These are phyloP conservation scores for Viridothelium virens DNA, from an alignment of 495 filamentous ascomycete genomes.

Conservation along the genomic window DNA sequence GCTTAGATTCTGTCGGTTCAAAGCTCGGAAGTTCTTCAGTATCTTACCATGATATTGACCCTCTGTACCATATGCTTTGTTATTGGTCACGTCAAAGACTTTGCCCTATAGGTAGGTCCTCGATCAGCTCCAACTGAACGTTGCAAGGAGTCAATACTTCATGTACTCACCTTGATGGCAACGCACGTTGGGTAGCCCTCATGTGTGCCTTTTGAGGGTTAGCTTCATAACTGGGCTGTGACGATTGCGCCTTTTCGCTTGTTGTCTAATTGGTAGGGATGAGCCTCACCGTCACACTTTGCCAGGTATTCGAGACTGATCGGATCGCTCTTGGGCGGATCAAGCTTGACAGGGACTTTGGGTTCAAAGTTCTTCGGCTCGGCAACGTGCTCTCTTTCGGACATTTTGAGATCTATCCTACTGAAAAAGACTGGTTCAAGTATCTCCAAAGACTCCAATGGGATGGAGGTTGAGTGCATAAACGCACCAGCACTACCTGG, in stretches of 20 bases:
- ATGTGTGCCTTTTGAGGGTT: conserved; percentile 43
- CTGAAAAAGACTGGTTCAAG: background rate
- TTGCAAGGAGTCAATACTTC: background rate
- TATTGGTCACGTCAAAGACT: conserved; percentile 88
- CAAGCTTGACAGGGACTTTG: conserved; percentile 70
- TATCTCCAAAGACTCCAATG: background rate
- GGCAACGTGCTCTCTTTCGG: conserved; percentile 12
- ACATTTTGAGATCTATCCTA: conserved; percentile 18
- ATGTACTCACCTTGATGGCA: conserved; percentile 63
- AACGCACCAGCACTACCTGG: background rate
- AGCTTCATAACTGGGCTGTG: conserved; percentile 8
- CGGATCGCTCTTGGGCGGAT: conserved; percentile 79
- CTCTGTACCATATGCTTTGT: conserved; percentile 72
- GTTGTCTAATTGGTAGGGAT: background rate
- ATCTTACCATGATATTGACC: conserved; percentile 75
- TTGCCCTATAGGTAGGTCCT: conserved; percentile 49
- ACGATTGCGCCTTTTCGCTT: background rate
- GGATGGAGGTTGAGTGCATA: background rate
- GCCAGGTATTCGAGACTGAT: conserved; percentile 68
- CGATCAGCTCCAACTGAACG: conserved; percentile 1
- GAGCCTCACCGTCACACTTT: conserved; percentile 66
- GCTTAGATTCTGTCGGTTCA: conserved; percentile 3
- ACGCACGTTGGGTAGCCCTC: conserved; percentile 70
- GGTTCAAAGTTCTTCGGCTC: conserved; percentile 65
- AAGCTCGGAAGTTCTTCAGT: background rate